Evolutionary conservation across 768 basidiomycete genomes (phyloP).

Genomic region (Cubamyces sp.): DNA sequence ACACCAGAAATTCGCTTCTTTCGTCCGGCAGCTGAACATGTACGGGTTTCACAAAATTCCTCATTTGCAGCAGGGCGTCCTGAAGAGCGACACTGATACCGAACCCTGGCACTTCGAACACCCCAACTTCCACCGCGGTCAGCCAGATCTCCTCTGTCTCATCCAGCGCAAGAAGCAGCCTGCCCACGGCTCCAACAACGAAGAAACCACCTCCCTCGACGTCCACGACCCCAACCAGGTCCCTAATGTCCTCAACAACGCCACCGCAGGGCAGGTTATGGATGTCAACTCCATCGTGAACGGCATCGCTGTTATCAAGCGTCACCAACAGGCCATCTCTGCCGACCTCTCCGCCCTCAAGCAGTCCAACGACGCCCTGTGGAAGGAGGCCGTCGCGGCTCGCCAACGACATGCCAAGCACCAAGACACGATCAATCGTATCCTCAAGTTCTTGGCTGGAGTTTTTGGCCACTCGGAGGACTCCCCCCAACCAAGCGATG

Average conservation of each 20-base stretch:
- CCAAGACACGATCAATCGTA: constrained; percentile 94
- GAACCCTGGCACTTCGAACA: constrained; percentile 94
- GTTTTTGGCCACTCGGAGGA: constrained; percentile 68
- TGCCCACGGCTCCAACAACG: constrained; percentile 37
- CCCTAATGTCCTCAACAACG: constrained; percentile 16
- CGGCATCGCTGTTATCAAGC: constrained; percentile 85
- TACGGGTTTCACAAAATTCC: constrained; percentile 96
- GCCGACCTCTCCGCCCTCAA: constrained; percentile 88
- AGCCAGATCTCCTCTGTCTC: constrained; percentile 83
- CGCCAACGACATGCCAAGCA: constrained; percentile 87
- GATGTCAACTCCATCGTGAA: constrained; percentile 81
- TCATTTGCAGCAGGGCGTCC: constrained; percentile 92
- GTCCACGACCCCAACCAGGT: constrained; percentile 23
- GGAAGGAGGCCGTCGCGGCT: constrained; percentile 86
- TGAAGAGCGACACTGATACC: constrained; percentile 78
- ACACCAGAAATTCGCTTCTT: constrained; percentile 92
- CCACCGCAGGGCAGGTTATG: constrained; percentile 55
- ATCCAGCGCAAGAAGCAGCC: constrained; percentile 85
- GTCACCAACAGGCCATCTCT: constrained; percentile 92
- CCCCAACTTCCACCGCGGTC: constrained; percentile 84
- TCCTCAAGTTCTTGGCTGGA: constrained; percentile 92
- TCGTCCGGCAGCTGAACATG: constrained; percentile 94
- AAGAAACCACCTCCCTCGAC: constrained; percentile 30
- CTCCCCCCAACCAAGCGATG: constrained; percentile 43
- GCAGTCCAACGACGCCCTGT: constrained; percentile 84